These are phyloP conservation scores for Asterella californica DNA, from an alignment of 225 moss, liverwort and hornwort species.

Conservation along the genomic window DNA sequence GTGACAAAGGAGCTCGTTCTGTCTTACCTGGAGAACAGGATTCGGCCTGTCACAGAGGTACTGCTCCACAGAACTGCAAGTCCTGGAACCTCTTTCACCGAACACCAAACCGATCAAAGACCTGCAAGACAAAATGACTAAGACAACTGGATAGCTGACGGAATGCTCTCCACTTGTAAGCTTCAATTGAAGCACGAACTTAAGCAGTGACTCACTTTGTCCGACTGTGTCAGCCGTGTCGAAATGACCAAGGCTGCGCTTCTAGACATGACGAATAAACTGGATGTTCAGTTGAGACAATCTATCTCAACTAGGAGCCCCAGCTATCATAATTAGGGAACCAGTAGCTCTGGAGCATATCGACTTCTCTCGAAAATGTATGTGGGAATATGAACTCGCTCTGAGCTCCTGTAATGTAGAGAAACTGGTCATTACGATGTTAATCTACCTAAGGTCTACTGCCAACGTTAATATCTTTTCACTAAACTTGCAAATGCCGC, in stretches of 20 bases:
- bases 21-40: slow-evolving; percentile 37
- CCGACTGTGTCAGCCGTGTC: background rate
- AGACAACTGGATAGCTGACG: background rate
- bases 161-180: background rate
- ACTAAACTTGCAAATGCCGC: background rate
- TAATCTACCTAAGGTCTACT: background rate
- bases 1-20: background rate
- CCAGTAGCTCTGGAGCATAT: background rate
- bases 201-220: background rate
- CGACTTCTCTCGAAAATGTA: background rate
- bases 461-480: background rate
- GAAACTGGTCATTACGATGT: background rate
- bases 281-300: background rate
- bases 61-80: slow-evolving; percentile 59
- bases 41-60: slow-evolving; percentile 87
- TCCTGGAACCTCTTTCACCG: slow-evolving; percentile 56
- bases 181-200: background rate
- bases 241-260: background rate
- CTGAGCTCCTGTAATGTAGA: no score
- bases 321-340: background rate
- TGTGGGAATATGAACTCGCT: background rate
- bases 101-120: slow-evolving; percentile 49
- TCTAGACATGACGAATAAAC: background rate
- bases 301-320: background rate
- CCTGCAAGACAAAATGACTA: slow-evolving; percentile 41